phyloP scores from a whole-genome alignment of 257 asterid species.

The Solanum arcanum region DNA sequence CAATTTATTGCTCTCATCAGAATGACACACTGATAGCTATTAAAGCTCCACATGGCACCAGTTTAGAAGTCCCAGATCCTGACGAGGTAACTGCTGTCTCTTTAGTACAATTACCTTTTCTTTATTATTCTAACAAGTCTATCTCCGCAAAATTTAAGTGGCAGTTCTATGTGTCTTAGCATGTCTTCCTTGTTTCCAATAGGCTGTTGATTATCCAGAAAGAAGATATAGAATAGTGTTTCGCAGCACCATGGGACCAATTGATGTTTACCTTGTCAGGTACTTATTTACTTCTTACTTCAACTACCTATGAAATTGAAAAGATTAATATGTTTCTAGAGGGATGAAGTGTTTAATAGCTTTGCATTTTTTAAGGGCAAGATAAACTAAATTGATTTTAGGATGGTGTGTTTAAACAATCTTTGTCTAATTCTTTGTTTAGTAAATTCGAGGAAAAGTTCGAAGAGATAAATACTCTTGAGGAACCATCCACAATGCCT shows the following conservation, averaged over 20 bases:
- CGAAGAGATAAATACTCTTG: slow-evolving; percentile 52
- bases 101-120: background rate
- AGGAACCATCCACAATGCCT: slow-evolving; percentile 39
- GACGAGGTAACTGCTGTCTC: slow-evolving; percentile 52
- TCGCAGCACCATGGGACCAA: slow-evolving; percentile 85
- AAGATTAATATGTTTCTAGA: background rate
- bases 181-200: slow-evolving; percentile 1
- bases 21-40: slow-evolving; percentile 85
- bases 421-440: background rate
- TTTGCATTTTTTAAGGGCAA: background rate
- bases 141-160: background rate
- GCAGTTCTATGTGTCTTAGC: background rate
- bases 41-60: slow-evolving; percentile 96
- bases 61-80: slow-evolving; percentile 93
- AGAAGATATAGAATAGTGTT: slow-evolving; percentile 71
- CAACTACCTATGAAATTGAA: background rate
- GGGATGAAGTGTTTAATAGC: background rate
- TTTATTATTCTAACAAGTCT: background rate
- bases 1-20: slow-evolving; percentile 22
- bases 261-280: slow-evolving; percentile 91
- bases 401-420: background rate
- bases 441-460: slow-evolving; percentile 78
- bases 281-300: slow-evolving; percentile 6
- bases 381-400: background rate
- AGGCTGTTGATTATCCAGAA: slow-evolving; percentile 88